Evolutionary conservation across 202 grass and related monocot species (phyloP).

Genomic region (Eragrostis tef): DNA sequence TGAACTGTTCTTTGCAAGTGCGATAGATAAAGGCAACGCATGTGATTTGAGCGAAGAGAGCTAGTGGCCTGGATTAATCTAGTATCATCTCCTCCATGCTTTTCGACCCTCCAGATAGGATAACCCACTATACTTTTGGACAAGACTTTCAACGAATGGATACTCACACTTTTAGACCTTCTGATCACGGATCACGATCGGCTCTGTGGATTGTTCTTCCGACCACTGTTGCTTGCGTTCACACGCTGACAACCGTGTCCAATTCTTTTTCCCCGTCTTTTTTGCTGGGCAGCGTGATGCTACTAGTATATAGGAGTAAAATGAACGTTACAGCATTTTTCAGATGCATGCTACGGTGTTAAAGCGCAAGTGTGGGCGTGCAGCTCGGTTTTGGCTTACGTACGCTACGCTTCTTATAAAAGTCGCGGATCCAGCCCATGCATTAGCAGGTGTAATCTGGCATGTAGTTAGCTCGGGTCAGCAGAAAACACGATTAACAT

Average conservation of each 20-base stretch:
- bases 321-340: not conserved
- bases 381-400: not conserved
- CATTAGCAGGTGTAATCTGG: slow-evolving; percentile 33
- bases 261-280: not conserved
- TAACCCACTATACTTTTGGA: not conserved
- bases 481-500: not conserved
- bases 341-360: not conserved
- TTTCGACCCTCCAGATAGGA: slow-evolving; percentile 32
- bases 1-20: not conserved
- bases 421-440: not conserved
- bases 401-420: not conserved
- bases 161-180: slow-evolving; percentile 25
- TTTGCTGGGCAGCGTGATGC: too few relatives aligned
- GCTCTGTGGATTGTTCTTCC: slow-evolving; percentile 14
- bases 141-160: not conserved
- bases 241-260: not conserved
- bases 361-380: not conserved
- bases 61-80: slow-evolving; percentile 38
- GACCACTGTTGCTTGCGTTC: not conserved
- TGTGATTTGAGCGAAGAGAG: slow-evolving; percentile 9
- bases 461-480: slow-evolving; percentile 18
- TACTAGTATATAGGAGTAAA: too few relatives aligned
- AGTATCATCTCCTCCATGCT: not conserved
- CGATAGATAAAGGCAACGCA: not conserved
- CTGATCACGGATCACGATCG: not conserved